Conservation (phyloP, 768 basidiomycete genomes). For the Calocybe gangraenosa region DNA sequence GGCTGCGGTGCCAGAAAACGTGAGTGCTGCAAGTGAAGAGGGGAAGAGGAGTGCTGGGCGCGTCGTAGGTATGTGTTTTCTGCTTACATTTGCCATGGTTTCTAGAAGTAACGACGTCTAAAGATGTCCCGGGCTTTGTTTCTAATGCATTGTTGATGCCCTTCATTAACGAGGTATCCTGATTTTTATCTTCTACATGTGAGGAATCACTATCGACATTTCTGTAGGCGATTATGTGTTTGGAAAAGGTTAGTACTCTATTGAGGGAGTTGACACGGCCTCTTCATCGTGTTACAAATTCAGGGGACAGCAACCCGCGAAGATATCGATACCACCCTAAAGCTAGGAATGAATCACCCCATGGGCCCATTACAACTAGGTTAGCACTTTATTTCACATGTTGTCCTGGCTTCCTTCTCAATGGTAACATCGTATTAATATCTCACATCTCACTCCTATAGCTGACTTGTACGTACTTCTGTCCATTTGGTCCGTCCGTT, state of each 20-base stretch:
- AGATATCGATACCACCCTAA: slow-evolving; percentile 93
- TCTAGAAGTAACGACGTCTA: slow-evolving; percentile 87
- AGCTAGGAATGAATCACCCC: slow-evolving; percentile 90
- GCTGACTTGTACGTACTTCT: slow-evolving; percentile 51
- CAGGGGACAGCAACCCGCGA: slow-evolving; percentile 90
- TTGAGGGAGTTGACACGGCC: too few relatives aligned
- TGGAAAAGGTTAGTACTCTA: slow-evolving; percentile 68
- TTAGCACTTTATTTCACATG: slow-evolving; percentile 17
- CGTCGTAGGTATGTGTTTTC: slow-evolving; percentile 61
- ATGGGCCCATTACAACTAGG: slow-evolving; percentile 93
- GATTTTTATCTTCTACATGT: not conserved
- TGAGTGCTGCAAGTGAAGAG: slow-evolving; percentile 53
- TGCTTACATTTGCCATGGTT: slow-evolving; percentile 65
- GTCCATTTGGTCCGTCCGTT: not conserved
- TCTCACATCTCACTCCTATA: slow-evolving; percentile 16
- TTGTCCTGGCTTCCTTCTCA: not conserved
- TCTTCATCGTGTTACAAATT: too few relatives aligned
- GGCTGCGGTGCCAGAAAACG: slow-evolving; percentile 58
- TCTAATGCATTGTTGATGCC: slow-evolving; percentile 95
- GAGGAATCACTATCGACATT: slow-evolving; percentile 2
- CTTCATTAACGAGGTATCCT: slow-evolving; percentile 86
- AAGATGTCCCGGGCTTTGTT: slow-evolving; percentile 94
- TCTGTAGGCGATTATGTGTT: slow-evolving; percentile 79
- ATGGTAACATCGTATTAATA: too few relatives aligned
- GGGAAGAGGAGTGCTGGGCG: slow-evolving; percentile 64